These are phyloP conservation scores for Pachysandra terminalis DNA, from an alignment of 164 flowering plant species.

Conservation along the genomic window DNA sequence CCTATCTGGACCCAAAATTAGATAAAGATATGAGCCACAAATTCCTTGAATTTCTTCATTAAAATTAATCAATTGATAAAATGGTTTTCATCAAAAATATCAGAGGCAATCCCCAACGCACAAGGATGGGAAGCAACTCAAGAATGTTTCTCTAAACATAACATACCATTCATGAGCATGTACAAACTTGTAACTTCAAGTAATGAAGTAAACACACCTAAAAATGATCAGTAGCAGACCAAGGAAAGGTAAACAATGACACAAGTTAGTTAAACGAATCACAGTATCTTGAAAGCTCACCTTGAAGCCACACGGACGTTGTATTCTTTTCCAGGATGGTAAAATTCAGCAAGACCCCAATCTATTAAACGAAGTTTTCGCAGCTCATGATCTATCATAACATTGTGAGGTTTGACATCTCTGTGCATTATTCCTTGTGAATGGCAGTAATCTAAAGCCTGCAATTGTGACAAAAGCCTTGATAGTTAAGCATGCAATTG, in stretches of 20 bases:
- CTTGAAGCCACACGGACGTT: constrained; percentile 86
- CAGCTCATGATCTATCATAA: constrained; percentile 76
- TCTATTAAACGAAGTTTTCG: constrained; percentile 75
- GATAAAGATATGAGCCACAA: too few relatives aligned
- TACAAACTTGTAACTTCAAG: too few relatives aligned
- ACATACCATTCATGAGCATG: neutral
- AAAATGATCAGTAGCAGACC: too few relatives aligned
- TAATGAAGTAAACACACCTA: too few relatives aligned
- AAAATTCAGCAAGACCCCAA: constrained; percentile 81
- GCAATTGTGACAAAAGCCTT: constrained; percentile 7
- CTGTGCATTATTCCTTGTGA: constrained; percentile 86
- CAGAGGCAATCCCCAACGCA: neutral
- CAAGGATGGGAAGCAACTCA: neutral
- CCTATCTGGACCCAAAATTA: too few relatives aligned
- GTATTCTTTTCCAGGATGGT: constrained; percentile 78
- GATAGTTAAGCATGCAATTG: neutral
- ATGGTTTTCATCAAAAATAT: neutral
- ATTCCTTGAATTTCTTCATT: too few relatives aligned
- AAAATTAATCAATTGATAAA: neutral
- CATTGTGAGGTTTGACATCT: constrained; percentile 84
- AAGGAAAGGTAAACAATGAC: too few relatives aligned
- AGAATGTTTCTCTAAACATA: neutral
- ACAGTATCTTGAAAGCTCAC: constrained; percentile 17
- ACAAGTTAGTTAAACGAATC: neutral
- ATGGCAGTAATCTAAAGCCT: constrained; percentile 80